These are phyloP conservation scores for Ustilago vetiveriae DNA, from an alignment of 1,284 basidiomycete genomes.

Conservation along the genomic window DNA sequence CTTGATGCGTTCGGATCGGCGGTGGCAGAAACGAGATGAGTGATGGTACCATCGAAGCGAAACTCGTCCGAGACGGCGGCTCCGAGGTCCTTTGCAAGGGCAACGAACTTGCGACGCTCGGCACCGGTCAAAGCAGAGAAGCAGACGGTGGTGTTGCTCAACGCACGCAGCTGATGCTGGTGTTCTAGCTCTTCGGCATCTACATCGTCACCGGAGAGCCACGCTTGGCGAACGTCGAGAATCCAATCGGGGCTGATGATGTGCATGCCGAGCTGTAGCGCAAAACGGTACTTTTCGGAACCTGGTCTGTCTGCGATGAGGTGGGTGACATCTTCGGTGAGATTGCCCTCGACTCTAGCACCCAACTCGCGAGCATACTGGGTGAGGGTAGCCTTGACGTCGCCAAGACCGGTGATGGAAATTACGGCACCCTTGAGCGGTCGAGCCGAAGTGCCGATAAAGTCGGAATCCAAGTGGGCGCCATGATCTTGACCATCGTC, in stretches of 20 bases:
- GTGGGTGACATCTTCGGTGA: conserved; percentile 83
- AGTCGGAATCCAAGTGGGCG: conserved; percentile 59
- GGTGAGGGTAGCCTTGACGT: conserved; percentile 75
- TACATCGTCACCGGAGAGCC: conserved; percentile 80
- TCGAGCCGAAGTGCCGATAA: conserved; percentile 67
- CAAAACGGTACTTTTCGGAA: conserved; percentile 84
- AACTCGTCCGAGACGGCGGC: conserved; percentile 49
- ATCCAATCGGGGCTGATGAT: conserved; percentile 80
- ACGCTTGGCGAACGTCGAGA: conserved; percentile 74
- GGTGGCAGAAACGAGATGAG: conserved; percentile 69
- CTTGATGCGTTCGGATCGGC: conserved; percentile 73
- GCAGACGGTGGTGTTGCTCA: conserved; percentile 74
- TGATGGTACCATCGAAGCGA: conserved; percentile 67
- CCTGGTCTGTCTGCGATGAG: conserved; percentile 77
- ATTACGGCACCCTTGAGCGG: conserved; percentile 76
- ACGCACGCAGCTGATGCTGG: conserved; percentile 74
- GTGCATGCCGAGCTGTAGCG: conserved; percentile 77
- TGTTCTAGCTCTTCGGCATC: conserved; percentile 73
- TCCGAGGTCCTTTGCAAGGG: conserved; percentile 34
- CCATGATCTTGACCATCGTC: conserved; percentile 63
- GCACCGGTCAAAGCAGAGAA: conserved; percentile 69
- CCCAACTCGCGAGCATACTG: conserved; percentile 80
- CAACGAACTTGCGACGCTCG: conserved; percentile 25
- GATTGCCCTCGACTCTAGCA: conserved; percentile 74
- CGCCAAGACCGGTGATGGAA: conserved; percentile 77